A percentile compares a stretch with the other conserved stretches of the same genome.
Conservation (phyloP, 208 protist genomes). For the Wallacemonas sp. region DNA sequence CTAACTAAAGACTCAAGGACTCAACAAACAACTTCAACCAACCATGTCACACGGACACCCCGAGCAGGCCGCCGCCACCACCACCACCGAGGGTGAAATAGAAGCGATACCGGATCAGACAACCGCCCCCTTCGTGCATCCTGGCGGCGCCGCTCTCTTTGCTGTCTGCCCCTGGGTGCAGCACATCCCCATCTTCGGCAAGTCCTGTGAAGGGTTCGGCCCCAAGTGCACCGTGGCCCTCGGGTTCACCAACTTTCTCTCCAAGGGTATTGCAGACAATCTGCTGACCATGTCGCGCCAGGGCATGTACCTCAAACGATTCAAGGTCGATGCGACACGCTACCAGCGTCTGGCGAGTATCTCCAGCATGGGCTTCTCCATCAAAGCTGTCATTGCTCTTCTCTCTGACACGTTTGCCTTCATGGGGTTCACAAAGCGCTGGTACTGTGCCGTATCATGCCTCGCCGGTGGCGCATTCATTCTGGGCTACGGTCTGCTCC, state of each 20-base stretch:
- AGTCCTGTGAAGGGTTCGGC: conserved; percentile 19
- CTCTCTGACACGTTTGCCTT: conserved; percentile 34
- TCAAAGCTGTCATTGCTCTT: conserved; percentile 28
- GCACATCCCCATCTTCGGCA: conserved; percentile 22
- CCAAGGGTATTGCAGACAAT: conserved; percentile 29
- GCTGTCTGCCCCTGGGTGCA: conserved; percentile 1
- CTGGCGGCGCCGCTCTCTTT: conserved; percentile 17
- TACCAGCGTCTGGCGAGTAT: conserved; percentile 32
- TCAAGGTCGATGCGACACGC: conserved; percentile 11
- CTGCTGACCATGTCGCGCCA: conserved; percentile 8
- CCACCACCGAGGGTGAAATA: not conserved
- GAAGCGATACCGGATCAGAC: not conserved
- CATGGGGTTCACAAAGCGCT: conserved; percentile 40
- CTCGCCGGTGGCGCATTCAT: conserved; percentile 18
- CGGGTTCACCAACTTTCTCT: conserved; percentile 27
- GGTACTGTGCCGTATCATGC: conserved; percentile 25
- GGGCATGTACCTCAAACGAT: conserved; percentile 19
- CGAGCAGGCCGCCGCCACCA: not conserved
- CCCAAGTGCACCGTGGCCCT: conserved; percentile 21
- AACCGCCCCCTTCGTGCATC: not conserved
- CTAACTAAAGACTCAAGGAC: too few relatives aligned
- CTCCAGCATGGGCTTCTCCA: conserved; percentile 25
- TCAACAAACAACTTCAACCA: too few relatives aligned
- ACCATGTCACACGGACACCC: not conserved
- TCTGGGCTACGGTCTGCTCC: conserved; percentile 20